Evolutionary conservation across 192 early-diverging fungal genomes (phyloP), one percentile per base, ranked within the genome.

Genomic region (Backusella parvicylindrica): DNA sequence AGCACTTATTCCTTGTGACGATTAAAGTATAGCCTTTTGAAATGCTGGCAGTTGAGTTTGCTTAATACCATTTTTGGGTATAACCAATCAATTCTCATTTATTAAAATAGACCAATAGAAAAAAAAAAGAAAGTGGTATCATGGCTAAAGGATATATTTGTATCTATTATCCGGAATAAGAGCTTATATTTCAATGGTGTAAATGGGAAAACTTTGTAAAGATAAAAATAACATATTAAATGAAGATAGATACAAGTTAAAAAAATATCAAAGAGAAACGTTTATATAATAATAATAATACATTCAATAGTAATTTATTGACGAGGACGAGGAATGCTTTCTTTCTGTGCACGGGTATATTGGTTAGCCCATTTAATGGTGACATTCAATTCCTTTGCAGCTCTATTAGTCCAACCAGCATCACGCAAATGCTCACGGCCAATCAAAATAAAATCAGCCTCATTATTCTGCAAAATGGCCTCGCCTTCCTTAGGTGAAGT

Each of bases 381-480:
- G 21, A 91, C 89, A 21, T 86, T 87, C 30, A 97, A 79, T 56
- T 94, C 84, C 3, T 74, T 26, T 13, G 89, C 95, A 32, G 89
- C 90, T 23, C 87, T 78, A 32, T 90, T 66, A 28, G 87, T 89
- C 83, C 89, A 96, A 36, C 71, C 80, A 21, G 93, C 86, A 50
- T 97, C 85, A 37, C 90, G 79, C 80, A 97, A 78, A 71, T 92
- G 89, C 26, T 76, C 85, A 16, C 95, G 84, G 6, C 82, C 96
- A 6, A 94, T 31, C 7, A 92, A 86, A 13, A 97, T 82, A 38
- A 92, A 36, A 79, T 97, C 95, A 0, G 96, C 95, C 53, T 83
- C 75, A n/a, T 84, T 84, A 0, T 76, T 60, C 26, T 85, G 72
- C 16, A 98, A 50, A 16, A 96, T 86, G 2, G 85, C 84, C 32